Evolutionary conservation across 2,329 filamentous ascomycete genomes (phyloP).

Genomic region (Furcasterigmium furcatum): DNA sequence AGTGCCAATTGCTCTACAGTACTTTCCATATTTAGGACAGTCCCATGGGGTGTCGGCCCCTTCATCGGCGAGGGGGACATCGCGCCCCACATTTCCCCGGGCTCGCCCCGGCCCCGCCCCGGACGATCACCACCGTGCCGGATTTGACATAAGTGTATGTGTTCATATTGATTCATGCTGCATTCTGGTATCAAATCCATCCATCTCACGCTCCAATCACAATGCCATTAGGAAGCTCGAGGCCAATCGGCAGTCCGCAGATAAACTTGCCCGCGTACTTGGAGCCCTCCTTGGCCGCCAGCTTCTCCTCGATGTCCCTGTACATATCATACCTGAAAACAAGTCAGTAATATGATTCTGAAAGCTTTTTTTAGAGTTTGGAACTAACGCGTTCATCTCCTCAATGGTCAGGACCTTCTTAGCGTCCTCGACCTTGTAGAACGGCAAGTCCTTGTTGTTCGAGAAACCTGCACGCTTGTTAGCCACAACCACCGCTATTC

Average conservation of each 20-base stretch:
- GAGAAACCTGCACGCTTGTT: constrained; percentile 65
- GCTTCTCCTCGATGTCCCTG: constrained; percentile 47
- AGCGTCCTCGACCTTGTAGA: constrained; percentile 61
- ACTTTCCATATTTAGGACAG: too few species aligned
- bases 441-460: constrained; percentile 50
- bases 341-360: background rate
- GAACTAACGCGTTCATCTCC: constrained; percentile 62
- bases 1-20: too few species aligned
- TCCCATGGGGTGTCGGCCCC: too few species aligned
- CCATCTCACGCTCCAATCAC: constrained; percentile 13
- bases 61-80: too few species aligned
- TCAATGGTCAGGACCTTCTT: constrained; percentile 63
- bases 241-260: constrained; percentile 40
- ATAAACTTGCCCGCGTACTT: constrained; percentile 33
- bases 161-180: too few species aligned
- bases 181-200: background rate
- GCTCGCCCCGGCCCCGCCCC: too few species aligned
- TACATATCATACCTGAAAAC: constrained; percentile 54
- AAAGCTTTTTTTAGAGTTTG: background rate
- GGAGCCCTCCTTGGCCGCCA: constrained; percentile 28
- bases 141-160: too few species aligned
- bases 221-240: constrained; percentile 47
- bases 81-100: too few species aligned
- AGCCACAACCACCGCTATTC: background rate
- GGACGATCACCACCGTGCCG: too few species aligned